These are phyloP conservation scores for Pythium utonaiense DNA, from an alignment of 352 stramenopile genomes.

Conservation along the genomic window DNA sequence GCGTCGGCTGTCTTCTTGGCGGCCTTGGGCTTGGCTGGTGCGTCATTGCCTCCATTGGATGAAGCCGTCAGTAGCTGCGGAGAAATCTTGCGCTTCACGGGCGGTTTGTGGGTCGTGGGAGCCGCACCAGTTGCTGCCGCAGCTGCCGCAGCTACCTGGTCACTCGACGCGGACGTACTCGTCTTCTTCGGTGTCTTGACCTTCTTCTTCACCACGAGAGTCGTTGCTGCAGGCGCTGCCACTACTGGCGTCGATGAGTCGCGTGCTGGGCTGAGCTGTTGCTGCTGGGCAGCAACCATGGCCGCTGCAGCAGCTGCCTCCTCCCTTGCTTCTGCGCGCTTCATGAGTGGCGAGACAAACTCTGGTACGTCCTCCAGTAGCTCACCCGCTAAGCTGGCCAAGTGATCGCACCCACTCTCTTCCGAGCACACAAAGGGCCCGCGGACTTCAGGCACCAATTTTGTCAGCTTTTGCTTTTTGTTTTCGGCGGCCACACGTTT, in stretches of 20 bases:
- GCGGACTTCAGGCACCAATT: conserved; percentile 58
- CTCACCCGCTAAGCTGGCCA: conserved; percentile 12
- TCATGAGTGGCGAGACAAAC: conserved; percentile 26
- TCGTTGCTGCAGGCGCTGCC: not conserved
- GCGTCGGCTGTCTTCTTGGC: conserved; percentile 3
- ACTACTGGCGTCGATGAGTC: not conserved
- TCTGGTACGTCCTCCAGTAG: conserved; percentile 4
- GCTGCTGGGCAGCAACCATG: not conserved
- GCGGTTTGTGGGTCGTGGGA: conserved; percentile 11
- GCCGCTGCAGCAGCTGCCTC: conserved; percentile 1
- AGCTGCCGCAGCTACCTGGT: not conserved
- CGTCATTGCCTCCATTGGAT: not conserved
- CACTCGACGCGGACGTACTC: no score
- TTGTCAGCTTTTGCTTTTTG: conserved; percentile 61
- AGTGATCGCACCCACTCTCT: conserved; percentile 7
- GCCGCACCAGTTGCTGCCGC: not conserved
- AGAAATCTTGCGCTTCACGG: conserved; percentile 23
- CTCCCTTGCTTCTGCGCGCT: conserved; percentile 16
- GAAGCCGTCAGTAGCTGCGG: conserved; percentile 10
- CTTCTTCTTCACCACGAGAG: conserved; percentile 13
- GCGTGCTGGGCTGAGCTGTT: not conserved
- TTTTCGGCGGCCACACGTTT: conserved; percentile 26
- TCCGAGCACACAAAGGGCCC: conserved; percentile 41
- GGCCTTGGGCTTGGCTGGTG: not conserved
- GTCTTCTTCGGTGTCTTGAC: conserved; percentile 1